Percentiles rank a stretch among this genome's conserved stretches.
These are phyloP conservation scores for Stevia rebaudiana DNA, from an alignment of 140 eudicot genomes.

Conservation along the genomic window DNA sequence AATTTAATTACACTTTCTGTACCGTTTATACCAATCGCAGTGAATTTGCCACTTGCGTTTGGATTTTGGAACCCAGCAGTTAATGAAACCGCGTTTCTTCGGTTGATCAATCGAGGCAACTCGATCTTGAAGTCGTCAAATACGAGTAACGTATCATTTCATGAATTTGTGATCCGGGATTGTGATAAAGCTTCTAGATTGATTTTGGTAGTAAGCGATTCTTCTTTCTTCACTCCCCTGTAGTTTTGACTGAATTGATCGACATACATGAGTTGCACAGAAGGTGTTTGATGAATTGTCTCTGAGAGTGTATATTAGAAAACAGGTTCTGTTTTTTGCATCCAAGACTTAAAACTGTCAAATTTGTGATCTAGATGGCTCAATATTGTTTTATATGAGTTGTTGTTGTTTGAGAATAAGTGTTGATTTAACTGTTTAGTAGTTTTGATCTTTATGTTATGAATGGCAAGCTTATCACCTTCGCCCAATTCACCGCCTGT, in stretches of 20 bases:
- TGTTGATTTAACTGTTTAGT: constrained; percentile 2
- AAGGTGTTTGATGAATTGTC: constrained; percentile 29
- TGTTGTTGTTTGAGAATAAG: neutral
- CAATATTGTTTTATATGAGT: no score
- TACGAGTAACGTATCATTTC: neutral
- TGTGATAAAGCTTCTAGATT: neutral
- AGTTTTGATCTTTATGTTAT: constrained; percentile 15
- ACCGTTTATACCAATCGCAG: constrained; percentile 12
- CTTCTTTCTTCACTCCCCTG: no score
- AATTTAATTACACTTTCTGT: neutral
- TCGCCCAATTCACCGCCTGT: constrained; percentile 28
- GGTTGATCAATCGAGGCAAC: constrained; percentile 12
- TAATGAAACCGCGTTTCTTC: constrained; percentile 26
- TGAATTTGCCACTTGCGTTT: constrained; percentile 17
- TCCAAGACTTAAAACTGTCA: neutral
- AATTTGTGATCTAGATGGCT: neutral
- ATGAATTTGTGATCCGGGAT: constrained; percentile 11
- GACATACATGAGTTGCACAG: neutral
- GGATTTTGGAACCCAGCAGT: constrained; percentile 15
- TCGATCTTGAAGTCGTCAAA: constrained; percentile 21
- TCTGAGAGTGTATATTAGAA: constrained; percentile 10
- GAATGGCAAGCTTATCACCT: constrained; percentile 36
- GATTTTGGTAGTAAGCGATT: neutral
- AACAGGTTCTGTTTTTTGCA: neutral
- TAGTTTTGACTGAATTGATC: neutral